These are phyloP conservation scores for Geotrichum histeridarum DNA, from an alignment of 1,139 yeast species.

Conservation along the genomic window DNA sequence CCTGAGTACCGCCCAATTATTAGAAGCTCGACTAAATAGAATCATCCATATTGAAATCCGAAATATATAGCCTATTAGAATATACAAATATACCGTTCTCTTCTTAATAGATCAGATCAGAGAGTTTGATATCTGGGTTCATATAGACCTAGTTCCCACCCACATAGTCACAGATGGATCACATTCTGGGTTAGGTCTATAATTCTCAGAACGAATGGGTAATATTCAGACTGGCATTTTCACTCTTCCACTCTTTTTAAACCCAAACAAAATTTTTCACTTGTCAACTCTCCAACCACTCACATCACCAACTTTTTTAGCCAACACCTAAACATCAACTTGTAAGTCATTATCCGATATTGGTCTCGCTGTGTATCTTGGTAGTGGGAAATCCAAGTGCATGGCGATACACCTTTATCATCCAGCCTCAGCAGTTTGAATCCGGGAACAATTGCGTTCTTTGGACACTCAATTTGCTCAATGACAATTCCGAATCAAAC, in stretches of 20 bases:
- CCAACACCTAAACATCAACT: background rate
- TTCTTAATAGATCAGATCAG: no score
- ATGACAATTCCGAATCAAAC: constrained; percentile 1
- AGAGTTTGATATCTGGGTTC: no score
- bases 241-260: background rate
- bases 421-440: constrained; percentile 17
- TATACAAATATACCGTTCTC: no score
- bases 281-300: background rate
- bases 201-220: no score
- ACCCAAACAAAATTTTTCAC: background rate
- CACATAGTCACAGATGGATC: no score
- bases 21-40: constrained; percentile 26
- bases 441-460: constrained; percentile 7
- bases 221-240: no score
- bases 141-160: no score
- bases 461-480: constrained; percentile 17
- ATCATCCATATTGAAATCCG: no score
- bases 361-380: constrained; percentile 15
- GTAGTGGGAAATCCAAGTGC: background rate
- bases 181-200: no score
- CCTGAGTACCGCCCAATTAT: constrained; percentile 85
- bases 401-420: constrained; percentile 18
- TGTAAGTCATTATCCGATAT: constrained; percentile 18
- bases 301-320: background rate
- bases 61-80: no score